Base-by-base conservation (phyloP, 345 rosid species). In the Eucalyptus erythrocorys region DNA sequence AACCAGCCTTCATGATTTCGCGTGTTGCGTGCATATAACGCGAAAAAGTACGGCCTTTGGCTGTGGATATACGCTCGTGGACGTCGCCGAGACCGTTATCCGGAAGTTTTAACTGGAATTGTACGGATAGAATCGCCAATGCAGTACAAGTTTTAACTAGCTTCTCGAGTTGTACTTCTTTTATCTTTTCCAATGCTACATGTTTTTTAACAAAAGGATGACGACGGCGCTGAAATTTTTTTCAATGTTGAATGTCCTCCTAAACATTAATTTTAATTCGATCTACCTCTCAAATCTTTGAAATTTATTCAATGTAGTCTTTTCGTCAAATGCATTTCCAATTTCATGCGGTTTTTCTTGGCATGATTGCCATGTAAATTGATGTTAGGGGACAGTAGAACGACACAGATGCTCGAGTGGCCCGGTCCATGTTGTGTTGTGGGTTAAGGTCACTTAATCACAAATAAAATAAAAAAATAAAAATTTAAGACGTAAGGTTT, bases 11-110 rank as follows among this genome's bases (percentile, higher is more conserved):
- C 81, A 34, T 71, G 4, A 34, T 71, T 50, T 86, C 84, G 59
- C 32, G 48, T 68, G 86, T 81, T 51, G 48, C 57, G 55, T 89
- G 81, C 85, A 49, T 71, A 21, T 34, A 26, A 42, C 86, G 45
- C 48, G 88, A 82, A 37, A 90, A 91, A 92, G 88, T 86, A 89
- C 91, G 88, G 84, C 93, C 94, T 88, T 53, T 90, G 47, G 93
- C 89, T 91, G 49, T 85, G 90, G 94, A 91, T 93, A 91, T 93
- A 55, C 59, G 87, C 48, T n/a, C 47, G 85, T 37, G 71, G 84
- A 16, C 19, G 85, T 66, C 30, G 40, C 30, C 4, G 86, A 3
- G 19, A 26, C 89, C 88, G 42, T 90, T 88, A 90, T 90, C 94
- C 91, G 86, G 21, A 88, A 45, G 57, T 37, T 40, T 88, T 19